Evolutionary conservation across 2,329 filamentous ascomycete genomes (phyloP).

Genomic region (Ascosphaera aggregata): DNA sequence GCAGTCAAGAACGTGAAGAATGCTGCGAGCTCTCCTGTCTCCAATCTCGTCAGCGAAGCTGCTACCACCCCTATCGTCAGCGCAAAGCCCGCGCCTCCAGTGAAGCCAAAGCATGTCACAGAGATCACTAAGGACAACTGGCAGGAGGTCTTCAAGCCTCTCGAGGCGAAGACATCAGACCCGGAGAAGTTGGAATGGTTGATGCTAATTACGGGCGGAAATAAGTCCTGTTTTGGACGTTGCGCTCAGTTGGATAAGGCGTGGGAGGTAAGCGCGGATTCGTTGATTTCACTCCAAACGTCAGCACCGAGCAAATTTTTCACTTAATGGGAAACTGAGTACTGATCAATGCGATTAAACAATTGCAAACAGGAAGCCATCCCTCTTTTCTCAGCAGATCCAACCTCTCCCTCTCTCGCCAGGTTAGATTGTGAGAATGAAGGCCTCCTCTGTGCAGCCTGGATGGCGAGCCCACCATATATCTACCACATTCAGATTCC

Average conservation of each 20-base stretch:
- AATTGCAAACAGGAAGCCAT: constrained; percentile 23
- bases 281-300: too few species aligned
- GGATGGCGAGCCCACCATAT: constrained; percentile 31
- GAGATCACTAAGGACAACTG: constrained; percentile 33
- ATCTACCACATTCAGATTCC: constrained; percentile 36
- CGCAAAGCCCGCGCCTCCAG: constrained; percentile 22
- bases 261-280: constrained; percentile 25
- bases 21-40: constrained; percentile 19
- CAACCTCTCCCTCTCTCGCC: constrained; percentile 32
- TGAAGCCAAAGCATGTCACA: constrained; percentile 27
- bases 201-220: constrained; percentile 37
- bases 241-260: constrained; percentile 31
- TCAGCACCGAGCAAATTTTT: too few species aligned
- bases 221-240: constrained; percentile 38
- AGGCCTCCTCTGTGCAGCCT: constrained; percentile 34
- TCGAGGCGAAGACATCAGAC: constrained; percentile 12
- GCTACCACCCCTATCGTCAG: constrained; percentile 9
- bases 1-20: constrained; percentile 14
- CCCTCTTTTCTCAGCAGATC: constrained; percentile 27
- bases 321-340: not conserved
- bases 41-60: constrained; percentile 16
- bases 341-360: not conserved
- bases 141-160: constrained; percentile 26
- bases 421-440: constrained; percentile 36
- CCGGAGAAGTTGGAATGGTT: constrained; percentile 29